Base-by-base conservation (phyloP, 2,329 filamentous ascomycete species). In the Neopestalotiopsis sp. region DNA sequence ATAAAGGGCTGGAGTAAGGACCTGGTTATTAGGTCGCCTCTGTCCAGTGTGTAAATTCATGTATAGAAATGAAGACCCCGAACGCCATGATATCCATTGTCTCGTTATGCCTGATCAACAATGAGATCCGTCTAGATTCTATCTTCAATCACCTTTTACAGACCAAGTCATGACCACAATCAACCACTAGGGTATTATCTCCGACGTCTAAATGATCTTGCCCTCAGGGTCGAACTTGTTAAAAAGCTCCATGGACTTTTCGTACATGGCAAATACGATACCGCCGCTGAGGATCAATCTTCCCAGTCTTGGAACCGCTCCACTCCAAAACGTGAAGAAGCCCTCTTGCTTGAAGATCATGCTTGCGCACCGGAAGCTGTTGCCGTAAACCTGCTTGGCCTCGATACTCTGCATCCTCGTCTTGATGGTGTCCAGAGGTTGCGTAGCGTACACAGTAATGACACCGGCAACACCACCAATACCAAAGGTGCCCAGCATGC, bases 251-350 rank as follows among this genome's bases (percentile, higher is more conserved):
- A 98, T 98, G 69, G 92, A 93, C 88, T 98, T 98, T 84, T 98
- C 95, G 79, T 98, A 96, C 91, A 98, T 97, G 28, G 96, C 97
- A 78, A 99, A 99, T 56, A 99, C 96, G 77, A 99, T 97, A 20
- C 96, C 96, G 68, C 96, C 96, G 77, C 94, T 98, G 81, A 98
- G 81, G 57, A 98, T 92, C 74, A 99, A 80, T 68, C 96, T 86
- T 30, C 90, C 95, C 75, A 99, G 81, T 67, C 96, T 86, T 1
- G 96, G 96, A 74, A 98, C 78, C 28, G 96, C 95, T 32, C 96
- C 96, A 74, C 93, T 95, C 96, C 96, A 99, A 73, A 98, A 93
- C 0, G 95, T 97, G 56, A 95, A 79, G 13, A 98, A 68, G 2
- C 96, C 95, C 82, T 99, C 96, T 66, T 98, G 90, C 81, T 90